Evolutionary conservation across 2,329 filamentous ascomycete genomes (phyloP), one percentile per base, ranked within the genome.

Genomic region (Exophiala sp.): DNA sequence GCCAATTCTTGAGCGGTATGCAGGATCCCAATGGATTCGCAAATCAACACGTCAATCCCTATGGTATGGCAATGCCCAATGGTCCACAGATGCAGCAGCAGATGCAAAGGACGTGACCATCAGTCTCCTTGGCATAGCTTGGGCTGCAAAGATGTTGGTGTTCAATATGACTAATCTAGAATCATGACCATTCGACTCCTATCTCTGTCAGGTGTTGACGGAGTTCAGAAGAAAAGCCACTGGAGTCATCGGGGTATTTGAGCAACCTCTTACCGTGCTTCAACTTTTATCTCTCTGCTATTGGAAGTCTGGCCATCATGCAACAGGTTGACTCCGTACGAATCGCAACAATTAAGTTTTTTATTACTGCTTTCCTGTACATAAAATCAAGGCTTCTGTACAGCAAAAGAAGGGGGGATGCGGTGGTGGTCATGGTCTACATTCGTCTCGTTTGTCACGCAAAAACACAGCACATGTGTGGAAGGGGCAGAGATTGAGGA

Each of bases 1-100:
- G 58, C 2, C 58, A 64, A 47, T 64, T 64, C 41, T 75, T 94
- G 14, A 68, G 66, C 24, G 68, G 70, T 14, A 64, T 73, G 33
- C 61, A 71, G 46, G 72, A 72, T 50, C 59, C 59, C 6, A 64
- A 51, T 53, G 59, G 48, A 4, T 65, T 60, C 42, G 71, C 65
- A 46, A 61, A 61, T 43, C 64, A 58, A 21, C 72, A 75, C 16
- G 66, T 68, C 16, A 71, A 75, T 53, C 72, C 71, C 3, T 74
- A 75, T 60, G 69, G 67, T 49, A 72, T 75, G 63, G 63, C 68
- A 18, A 73, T 75, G 71, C 72, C 69, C 48, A 63, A 60, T 39
- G 60, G 62, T 5, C 50, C 57, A 11, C 51, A 52, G 12, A 61
- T 64, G 59, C 63, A 65, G 52, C 49, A 61, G 46, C 58, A 51